These are phyloP conservation scores for Blastocystis sp. DNA, from an alignment of 352 stramenopile species.

Conservation along the genomic window DNA sequence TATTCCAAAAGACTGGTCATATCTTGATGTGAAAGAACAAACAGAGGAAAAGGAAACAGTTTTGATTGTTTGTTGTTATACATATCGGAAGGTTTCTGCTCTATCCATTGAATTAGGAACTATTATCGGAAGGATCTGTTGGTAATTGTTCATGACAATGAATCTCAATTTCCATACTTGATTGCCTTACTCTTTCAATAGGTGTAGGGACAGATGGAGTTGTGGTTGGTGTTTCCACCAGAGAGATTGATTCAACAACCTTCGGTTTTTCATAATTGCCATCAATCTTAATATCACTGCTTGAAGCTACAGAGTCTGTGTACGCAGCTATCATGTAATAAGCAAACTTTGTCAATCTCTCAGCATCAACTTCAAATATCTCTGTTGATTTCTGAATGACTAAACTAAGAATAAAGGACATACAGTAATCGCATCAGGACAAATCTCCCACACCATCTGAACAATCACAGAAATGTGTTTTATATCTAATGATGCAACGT, in stretches of 20 bases:
- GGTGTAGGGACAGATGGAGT: no score
- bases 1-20: constrained; percentile 22
- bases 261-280: background rate
- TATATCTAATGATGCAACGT: background rate
- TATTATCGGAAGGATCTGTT: no score
- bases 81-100: no score
- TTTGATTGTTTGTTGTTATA: background rate
- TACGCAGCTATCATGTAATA: constrained; percentile 43
- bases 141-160: no score
- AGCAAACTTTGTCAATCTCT: constrained; percentile 26
- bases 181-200: no score
- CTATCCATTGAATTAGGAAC: no score
- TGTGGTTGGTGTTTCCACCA: no score
- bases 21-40: background rate
- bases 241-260: no score
- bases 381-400: constrained; percentile 4
- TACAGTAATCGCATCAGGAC: constrained; percentile 39
- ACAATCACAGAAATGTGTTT: background rate
- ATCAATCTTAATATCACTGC: background rate
- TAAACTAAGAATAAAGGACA: background rate
- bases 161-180: no score
- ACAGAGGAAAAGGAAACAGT: background rate
- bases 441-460: constrained; percentile 59
- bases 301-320: background rate
- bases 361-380: constrained; percentile 16